Percentiles rank a stretch among this genome's conserved stretches.
phyloP scores from a whole-genome alignment of 2,329 filamentous ascomycete genomes.

The Penicillium corylophilum region DNA sequence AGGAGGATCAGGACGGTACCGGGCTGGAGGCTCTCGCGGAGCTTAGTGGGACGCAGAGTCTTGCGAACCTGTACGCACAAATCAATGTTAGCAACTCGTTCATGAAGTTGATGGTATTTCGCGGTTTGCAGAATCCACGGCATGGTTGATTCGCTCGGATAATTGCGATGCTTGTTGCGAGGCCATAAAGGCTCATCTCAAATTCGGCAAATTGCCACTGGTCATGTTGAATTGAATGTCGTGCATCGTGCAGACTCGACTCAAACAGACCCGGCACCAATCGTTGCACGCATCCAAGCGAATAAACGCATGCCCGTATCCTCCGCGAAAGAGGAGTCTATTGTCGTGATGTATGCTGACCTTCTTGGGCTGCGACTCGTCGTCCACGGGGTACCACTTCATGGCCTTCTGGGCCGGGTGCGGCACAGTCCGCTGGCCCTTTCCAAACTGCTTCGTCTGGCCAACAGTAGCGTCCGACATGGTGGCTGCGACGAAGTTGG shows the following conservation, averaged over 20 bases:
- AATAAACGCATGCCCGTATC: constrained; percentile 27
- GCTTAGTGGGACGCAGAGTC: constrained; percentile 80
- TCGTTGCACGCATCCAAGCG: constrained; percentile 32
- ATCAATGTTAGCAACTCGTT: constrained; percentile 23
- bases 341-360: constrained; percentile 61
- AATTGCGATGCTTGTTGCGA: constrained; percentile 8
- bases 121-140: neutral
- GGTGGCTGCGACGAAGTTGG: constrained; percentile 49
- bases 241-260: constrained; percentile 11
- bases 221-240: constrained; percentile 17
- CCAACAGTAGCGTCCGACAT: constrained; percentile 54
- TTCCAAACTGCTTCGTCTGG: constrained; percentile 94
- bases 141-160: constrained; percentile 7
- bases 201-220: constrained; percentile 21
- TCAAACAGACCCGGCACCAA: constrained; percentile 23
- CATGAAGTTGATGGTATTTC: neutral
- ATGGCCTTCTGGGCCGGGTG: constrained; percentile 85
- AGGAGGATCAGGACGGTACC: constrained; percentile 98
- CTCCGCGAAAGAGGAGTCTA: constrained; percentile 13
- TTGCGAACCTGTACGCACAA: constrained; percentile 76
- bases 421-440: constrained; percentile 89
- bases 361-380: constrained; percentile 86
- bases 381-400: constrained; percentile 98
- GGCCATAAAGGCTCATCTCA: neutral
- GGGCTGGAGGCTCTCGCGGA: constrained; percentile 85